Evolutionary conservation across 1,284 basidiomycete genomes (phyloP), one percentile per base, ranked within the genome.

Genomic region (Cryptococcus sp.): DNA sequence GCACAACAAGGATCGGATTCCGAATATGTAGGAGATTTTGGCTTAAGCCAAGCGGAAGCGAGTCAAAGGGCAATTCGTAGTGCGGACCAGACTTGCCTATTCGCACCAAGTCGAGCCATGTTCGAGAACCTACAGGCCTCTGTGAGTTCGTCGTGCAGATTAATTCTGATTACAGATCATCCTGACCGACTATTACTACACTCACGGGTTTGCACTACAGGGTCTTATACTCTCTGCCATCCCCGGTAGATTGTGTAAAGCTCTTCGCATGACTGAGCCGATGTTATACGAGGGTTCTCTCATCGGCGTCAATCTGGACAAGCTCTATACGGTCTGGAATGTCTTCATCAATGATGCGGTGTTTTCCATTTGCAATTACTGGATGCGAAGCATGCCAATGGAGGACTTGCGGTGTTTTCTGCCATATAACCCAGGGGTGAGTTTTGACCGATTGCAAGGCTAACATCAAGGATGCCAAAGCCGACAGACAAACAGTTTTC

Each of bases 11-110:
- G 23, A 23, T 43, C 70, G 7, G 70, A 73, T 34, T 44, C 55
- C 15, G 45, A 52, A 11, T 54, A 66, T 35, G 61, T 69, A 15
- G 69, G 67, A 35, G 73, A 75, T 56, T 75, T 75, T 59, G 64
- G 63, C 8, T 51, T 70, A 2, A 60, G 65, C 11, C 73, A 75
- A 49, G 63, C 62, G 15, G 68, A 70, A 36, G 46, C 59, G 1
- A 67, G 68, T 2, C 61, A 62, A 49, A 58, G 65, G 31, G 52
- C 59, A 8, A 65, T 72, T 14, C 65, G 69, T 33, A 45, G 64
- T 30, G 48, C 60, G 7, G 57, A 65, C 2, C 57, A 64, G 10
- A 45, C 54, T 2, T 71, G 65, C 46, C 54, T 62, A 42, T 63
- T 74, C 58, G 69, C 66, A 7, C 51, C 58, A 6, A 67, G 70